phyloP scores from a whole-genome alignment of 306 rosid genomes.

The Hippophae rhamnoides region DNA sequence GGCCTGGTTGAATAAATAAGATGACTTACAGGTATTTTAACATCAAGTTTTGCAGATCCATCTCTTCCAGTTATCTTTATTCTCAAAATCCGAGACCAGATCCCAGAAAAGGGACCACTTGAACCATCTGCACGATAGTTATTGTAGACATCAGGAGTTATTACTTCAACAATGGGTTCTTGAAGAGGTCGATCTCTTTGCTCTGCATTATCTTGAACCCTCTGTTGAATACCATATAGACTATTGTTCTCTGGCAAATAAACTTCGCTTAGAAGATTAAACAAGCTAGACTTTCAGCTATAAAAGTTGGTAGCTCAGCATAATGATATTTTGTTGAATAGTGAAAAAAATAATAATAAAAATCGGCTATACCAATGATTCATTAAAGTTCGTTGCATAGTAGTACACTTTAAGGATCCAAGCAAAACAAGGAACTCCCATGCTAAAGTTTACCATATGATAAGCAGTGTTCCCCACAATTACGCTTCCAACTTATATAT shows the following conservation, averaged over 20 bases:
- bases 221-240: slow-evolving; percentile 49
- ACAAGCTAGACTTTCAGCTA: neutral
- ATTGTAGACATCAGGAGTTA: slow-evolving; percentile 88
- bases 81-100: slow-evolving; percentile 83
- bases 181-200: slow-evolving; percentile 54
- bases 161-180: slow-evolving; percentile 75
- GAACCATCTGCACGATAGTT: slow-evolving; percentile 65
- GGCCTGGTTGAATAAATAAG: slow-evolving; percentile 1
- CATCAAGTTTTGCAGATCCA: slow-evolving; percentile 83
- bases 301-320: neutral
- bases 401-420: neutral
- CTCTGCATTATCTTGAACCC: slow-evolving; percentile 51
- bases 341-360: neutral
- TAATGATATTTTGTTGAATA: neutral
- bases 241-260: slow-evolving; percentile 74
- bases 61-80: slow-evolving; percentile 83
- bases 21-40: slow-evolving; percentile 78
- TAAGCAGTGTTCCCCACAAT: neutral
- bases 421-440: neutral
- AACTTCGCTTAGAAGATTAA: slow-evolving; percentile 34
- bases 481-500: neutral
- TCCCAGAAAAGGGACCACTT: slow-evolving; percentile 51
- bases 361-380: neutral
- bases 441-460: neutral
- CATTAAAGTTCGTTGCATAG: too few relatives aligned